Base-by-base conservation (phyloP, 1,139 yeast species). In the Candida anutae region DNA sequence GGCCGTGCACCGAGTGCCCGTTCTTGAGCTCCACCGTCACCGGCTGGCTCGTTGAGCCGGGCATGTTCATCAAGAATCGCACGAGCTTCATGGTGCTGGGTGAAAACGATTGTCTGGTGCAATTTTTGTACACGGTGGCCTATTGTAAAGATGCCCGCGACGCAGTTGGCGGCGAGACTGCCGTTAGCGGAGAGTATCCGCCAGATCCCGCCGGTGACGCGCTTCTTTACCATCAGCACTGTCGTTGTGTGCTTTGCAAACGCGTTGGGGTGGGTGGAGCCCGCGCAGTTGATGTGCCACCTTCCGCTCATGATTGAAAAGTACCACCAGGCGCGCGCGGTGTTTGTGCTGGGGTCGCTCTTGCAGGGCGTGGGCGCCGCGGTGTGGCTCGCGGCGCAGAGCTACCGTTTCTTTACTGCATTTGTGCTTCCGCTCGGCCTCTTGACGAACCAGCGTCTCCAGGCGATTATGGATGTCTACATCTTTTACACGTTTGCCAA, bases 1-100 rank as follows among this genome's bases (percentile, higher is more conserved):
- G 65, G 1, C 72, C 73, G 34, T 55, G 55, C 16, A 63, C 55
- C 10, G 64, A 53, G 33, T 53, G 55, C 18, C 97, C 97, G 53
- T 90, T 87, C 53, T 90, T 90, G 46, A 90, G 64, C 50, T 90
- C 98, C 15, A 90, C 84, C 30, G 93, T 90, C 5, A 90, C 90
- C 25, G 88, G 77, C 55, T 88, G 97, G 37, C 77, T 78, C 25
- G 82, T 76, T 41, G 67, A 53, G 34, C 55, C 49, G 17, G 71
- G 69, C 36, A 90, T 62, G 47, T 85, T 88, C 90, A 85, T 85
- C 36, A 90, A 63, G 52, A 90, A 88, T 38, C 82, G 67, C 16
- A 66, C 71, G 33, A 66, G 47, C 53, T 65, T 66, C 71, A 65
- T 65, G 9, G n/a, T n/a, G n/a, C n/a, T n/a, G n/a, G n/a, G n/a